phyloP scores from a whole-genome alignment of 805 yeast species.

The Pichia pseudocactophila region DNA sequence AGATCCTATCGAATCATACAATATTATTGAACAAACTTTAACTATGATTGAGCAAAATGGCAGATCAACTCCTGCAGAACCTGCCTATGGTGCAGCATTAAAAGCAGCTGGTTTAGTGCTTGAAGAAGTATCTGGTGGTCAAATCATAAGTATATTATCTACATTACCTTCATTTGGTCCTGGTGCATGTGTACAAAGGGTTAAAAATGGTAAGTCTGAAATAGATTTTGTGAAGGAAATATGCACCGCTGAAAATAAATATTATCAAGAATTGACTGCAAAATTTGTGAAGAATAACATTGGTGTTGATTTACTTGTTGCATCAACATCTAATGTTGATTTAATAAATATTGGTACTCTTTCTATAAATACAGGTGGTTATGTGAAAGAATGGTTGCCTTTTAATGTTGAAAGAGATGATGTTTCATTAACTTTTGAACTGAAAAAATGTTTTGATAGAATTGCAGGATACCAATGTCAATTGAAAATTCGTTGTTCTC shows the following conservation, averaged over 20 bases:
- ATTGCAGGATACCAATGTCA: constrained; percentile 71
- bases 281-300: constrained; percentile 49
- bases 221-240: constrained; percentile 39
- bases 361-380: constrained; percentile 64
- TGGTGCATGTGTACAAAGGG: constrained; percentile 50
- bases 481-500: constrained; percentile 77
- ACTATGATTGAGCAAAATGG: constrained; percentile 44
- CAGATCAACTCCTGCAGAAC: constrained; percentile 41
- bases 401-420: constrained; percentile 68
- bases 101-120: constrained; percentile 58
- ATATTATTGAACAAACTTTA: constrained; percentile 59
- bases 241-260: constrained; percentile 51
- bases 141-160: constrained; percentile 59
- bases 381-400: constrained; percentile 51
- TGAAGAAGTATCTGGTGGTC: constrained; percentile 69
- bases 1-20: constrained; percentile 59
- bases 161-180: constrained; percentile 75
- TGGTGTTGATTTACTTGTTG: constrained; percentile 70
- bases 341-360: constrained; percentile 64
- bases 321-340: constrained; percentile 55
- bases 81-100: constrained; percentile 74
- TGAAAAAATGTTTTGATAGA: constrained; percentile 41
- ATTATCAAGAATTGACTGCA: constrained; percentile 50
- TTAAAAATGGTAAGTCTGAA: constrained; percentile 24
- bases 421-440: constrained; percentile 46